A percentile compares a stretch with the other conserved stretches of the same genome.
phyloP scores from a whole-genome alignment of 2,329 filamentous ascomycete genomes.

The Pyricularia pennisetigena region DNA sequence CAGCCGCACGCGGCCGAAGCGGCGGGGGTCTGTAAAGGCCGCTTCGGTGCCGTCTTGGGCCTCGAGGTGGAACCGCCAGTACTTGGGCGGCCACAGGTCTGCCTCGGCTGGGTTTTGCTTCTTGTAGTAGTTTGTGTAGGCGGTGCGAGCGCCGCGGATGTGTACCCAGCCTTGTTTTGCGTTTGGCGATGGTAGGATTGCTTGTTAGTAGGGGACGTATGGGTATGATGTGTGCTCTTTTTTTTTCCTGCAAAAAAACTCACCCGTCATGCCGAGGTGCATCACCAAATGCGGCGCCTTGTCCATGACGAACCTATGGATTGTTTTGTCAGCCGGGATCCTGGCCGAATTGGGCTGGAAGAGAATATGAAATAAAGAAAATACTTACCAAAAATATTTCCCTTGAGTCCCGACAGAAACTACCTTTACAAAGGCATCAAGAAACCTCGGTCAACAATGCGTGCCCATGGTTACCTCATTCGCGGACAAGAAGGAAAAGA shows the following conservation, averaged over 20 bases:
- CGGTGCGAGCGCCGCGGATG: conserved; percentile 67
- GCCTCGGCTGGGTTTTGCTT: conserved; percentile 50
- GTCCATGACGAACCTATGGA: conserved; percentile 44
- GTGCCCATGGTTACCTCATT: neutral
- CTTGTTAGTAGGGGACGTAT: neutral
- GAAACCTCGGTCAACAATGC: neutral
- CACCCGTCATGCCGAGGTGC: conserved; percentile 69
- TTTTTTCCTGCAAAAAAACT: neutral
- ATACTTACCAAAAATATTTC: conserved; percentile 80
- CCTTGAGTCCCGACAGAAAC: conserved; percentile 71
- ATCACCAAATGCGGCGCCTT: conserved; percentile 79
- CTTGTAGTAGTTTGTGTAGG: conserved; percentile 76
- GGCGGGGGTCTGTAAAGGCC: conserved; percentile 76
- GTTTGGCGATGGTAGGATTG: no score
- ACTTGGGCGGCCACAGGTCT: conserved; percentile 76
- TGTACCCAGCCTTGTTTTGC: conserved; percentile 62
- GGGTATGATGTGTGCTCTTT: neutral
- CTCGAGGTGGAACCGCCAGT: conserved; percentile 72
- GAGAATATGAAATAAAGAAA: neutral
- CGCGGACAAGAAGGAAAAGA: neutral
- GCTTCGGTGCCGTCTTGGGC: conserved; percentile 44
- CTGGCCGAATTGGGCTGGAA: neutral
- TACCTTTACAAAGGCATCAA: conserved; percentile 27
- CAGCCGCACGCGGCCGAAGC: conserved; percentile 70
- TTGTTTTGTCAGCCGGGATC: neutral